A percentile compares a stretch with the other conserved stretches of the same genome.
phyloP scores from a whole-genome alignment of 2,329 filamentous ascomycete species.

The Colletotrichum endophyticum region DNA sequence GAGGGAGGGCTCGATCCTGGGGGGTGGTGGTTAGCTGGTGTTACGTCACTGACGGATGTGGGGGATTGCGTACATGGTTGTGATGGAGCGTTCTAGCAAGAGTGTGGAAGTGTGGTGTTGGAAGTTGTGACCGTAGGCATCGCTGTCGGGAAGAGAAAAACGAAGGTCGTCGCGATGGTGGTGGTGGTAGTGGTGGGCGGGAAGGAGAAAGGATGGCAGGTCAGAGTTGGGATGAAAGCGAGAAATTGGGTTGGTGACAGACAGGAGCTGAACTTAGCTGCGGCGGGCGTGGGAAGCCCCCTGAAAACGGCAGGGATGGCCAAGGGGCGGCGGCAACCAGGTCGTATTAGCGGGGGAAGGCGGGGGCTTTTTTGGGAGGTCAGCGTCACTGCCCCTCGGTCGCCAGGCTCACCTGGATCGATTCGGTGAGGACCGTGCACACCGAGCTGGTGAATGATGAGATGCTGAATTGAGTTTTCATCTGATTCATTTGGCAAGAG shows the following conservation, averaged over 20 bases:
- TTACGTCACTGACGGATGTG: neutral
- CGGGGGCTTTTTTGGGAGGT: neutral
- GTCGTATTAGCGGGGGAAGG: slow-evolving; percentile 4
- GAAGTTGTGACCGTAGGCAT: neutral
- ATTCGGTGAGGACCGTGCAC: neutral
- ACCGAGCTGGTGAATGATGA: neutral
- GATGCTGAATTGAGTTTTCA: neutral
- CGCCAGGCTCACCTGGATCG: neutral
- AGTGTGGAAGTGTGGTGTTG: neutral
- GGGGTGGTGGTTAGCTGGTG: neutral
- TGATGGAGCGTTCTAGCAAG: neutral
- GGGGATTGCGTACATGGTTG: neutral
- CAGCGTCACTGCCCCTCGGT: neutral
- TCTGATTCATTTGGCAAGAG: neutral
- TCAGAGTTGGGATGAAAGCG: slow-evolving; percentile 7
- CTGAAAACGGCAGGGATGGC: slow-evolving; percentile 7
- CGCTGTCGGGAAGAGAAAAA: neutral
- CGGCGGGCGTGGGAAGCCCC: neutral
- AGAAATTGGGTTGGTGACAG: neutral
- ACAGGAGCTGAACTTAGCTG: slow-evolving; percentile 6
- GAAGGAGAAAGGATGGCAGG: neutral
- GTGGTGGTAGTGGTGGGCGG: neutral
- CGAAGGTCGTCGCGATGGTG: neutral
- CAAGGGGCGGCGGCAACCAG: neutral
- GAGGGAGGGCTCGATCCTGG: slow-evolving; percentile 77